Evolutionary conservation across 495 filamentous ascomycete species (phyloP), one percentile per base, ranked within the genome.

Genomic region (Massariosphaeria phaeospora): DNA sequence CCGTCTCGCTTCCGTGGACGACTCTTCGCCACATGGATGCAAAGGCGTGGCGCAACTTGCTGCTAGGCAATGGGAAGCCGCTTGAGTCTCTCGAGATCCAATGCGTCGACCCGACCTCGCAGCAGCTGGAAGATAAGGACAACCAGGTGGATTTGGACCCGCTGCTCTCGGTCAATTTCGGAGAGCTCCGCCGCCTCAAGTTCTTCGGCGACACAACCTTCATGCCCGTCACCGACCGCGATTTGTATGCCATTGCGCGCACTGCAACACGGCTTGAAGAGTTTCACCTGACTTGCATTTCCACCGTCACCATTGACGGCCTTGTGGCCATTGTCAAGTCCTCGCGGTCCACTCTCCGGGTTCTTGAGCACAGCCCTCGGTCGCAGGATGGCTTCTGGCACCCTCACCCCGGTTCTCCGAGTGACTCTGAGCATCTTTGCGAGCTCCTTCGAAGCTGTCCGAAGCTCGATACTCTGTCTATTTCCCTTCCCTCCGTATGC

Each of bases 1-100:
- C 66, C n/a, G 61, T 75, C 9, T 72, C 71, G 6, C 61, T 79
- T 20, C 78, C 77, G 6, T 80, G 78, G 78, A 79, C 78, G 1
- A 63, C 70, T 6, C 43, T 79, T 40, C 69, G 77, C 6, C 75
- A 76, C 39, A 71, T 71, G 25, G 59, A 48, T 33, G 66, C 61
- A 8, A 56, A 67, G 11, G 73, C 76, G 30, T 80, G 78, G 78
- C 63, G 68, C 5, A 57, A 65, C 7, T 51, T 80, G 17, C 68
- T 76, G 7, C 44, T 65, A 3, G 63, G 59, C 20, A 52, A 46
- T 35, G 62, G 62, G 3, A 63, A 47, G 35, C 62, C 69, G 2
- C 66, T 80, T 20, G 67, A 72, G 17, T 76, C 75, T 6, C 65
- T 80, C 30, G 77, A 80, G 55, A 64, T 80, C 10, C 67, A 74